These are phyloP conservation scores for Pythium phragmitis DNA, from an alignment of 352 stramenopile genomes.

Conservation along the genomic window DNA sequence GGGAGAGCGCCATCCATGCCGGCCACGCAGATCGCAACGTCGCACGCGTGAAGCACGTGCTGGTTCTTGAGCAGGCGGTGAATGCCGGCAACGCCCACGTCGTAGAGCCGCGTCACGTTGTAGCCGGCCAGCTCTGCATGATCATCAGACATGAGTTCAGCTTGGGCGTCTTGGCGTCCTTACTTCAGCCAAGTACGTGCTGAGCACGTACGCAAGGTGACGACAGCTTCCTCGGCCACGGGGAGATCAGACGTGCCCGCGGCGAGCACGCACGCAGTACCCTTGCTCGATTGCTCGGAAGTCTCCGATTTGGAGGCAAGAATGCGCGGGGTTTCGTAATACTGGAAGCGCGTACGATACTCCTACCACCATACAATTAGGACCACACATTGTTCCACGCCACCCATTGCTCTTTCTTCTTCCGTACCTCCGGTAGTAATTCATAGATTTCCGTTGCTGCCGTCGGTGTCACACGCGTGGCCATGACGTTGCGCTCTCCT, in stretches of 20 bases:
- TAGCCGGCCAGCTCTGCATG: conserved; percentile 86
- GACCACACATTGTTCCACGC: background rate
- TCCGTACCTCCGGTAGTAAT: conserved; percentile 37
- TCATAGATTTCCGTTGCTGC: conserved; percentile 41
- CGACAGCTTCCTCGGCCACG: conserved; percentile 95
- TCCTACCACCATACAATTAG: background rate
- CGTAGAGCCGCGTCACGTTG: conserved; percentile 82
- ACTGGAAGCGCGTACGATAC: conserved; percentile 26
- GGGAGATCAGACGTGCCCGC: conserved; percentile 96
- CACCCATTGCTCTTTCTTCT: background rate
- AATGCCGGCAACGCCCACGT: conserved; percentile 94
- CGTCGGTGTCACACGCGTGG: conserved; percentile 66
- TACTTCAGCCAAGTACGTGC: background rate
- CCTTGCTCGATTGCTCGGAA: background rate
- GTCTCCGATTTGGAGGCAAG: conserved; percentile 43
- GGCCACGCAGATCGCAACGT: conserved; percentile 95
- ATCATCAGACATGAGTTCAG: background rate
- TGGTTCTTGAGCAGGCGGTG: conserved; percentile 90
- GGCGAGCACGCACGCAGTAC: conserved; percentile 79
- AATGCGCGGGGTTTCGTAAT: conserved; percentile 72
- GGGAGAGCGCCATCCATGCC: conserved; percentile 98
- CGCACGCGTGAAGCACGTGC: conserved; percentile 79
- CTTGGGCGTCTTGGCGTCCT: background rate
- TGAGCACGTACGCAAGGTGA: conserved; percentile 77
- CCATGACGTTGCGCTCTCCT: conserved; percentile 69